These are phyloP conservation scores for Lactarius pseudohatsudake DNA, from an alignment of 768 basidiomycete genomes.

Conservation along the genomic window DNA sequence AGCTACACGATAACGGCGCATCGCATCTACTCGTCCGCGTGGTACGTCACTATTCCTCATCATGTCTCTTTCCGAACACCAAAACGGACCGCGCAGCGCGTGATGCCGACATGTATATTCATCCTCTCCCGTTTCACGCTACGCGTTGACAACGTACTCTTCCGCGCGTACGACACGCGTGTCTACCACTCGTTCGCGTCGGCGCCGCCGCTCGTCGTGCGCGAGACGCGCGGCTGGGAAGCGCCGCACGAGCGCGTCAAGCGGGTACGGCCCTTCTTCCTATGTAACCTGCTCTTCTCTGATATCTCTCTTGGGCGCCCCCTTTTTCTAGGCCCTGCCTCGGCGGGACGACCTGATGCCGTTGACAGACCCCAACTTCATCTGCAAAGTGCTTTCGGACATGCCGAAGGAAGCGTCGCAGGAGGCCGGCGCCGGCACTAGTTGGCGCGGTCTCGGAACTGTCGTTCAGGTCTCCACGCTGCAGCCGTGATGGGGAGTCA, in stretches of 20 bases:
- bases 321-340: conserved; percentile 54
- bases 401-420: conserved; percentile 60
- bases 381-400: conserved; percentile 67
- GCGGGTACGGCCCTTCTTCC: conserved; percentile 47
- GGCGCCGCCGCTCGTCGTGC: conserved; percentile 59
- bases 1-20: conserved; percentile 94
- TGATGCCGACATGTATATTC: conserved; percentile 96
- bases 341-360: conserved; percentile 80
- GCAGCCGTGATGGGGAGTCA: conserved; percentile 7
- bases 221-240: conserved; percentile 89
- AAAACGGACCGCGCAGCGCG: conserved; percentile 55
- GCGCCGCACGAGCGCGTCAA: conserved; percentile 82
- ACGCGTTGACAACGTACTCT: conserved; percentile 92
- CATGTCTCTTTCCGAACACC: neutral
- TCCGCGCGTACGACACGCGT: conserved; percentile 85
- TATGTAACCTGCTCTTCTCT: neutral
- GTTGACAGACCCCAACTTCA: conserved; percentile 83
- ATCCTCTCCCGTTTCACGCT: conserved; percentile 89
- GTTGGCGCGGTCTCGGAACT: conserved; percentile 82
- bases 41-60: conserved; percentile 49
- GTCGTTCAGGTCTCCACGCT: conserved; percentile 54
- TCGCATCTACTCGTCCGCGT: conserved; percentile 83
- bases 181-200: conserved; percentile 82
- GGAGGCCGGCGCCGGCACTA: conserved; percentile 63
- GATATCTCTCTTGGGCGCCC: neutral